A percentile compares a stretch with the other conserved stretches of the same genome.
These are phyloP conservation scores for Apiotrichum akiyoshidainum DNA, from an alignment of 1,284 basidiomycete species.

Conservation along the genomic window DNA sequence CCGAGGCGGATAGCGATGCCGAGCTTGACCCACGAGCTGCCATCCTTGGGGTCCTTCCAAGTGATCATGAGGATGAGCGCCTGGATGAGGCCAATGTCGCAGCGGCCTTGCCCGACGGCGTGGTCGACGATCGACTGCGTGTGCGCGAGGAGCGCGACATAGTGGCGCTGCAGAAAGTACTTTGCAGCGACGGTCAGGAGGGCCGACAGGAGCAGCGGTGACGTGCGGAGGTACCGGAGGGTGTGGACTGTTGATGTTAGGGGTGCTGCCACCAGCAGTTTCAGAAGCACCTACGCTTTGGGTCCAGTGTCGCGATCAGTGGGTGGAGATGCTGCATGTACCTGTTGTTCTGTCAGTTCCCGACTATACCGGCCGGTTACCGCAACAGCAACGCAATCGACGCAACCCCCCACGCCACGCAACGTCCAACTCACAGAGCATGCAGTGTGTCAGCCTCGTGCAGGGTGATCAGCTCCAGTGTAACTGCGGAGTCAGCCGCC, in stretches of 20 bases:
- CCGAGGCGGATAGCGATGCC: constrained; percentile 22
- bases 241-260: constrained; percentile 14
- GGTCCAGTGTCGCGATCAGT: constrained; percentile 21
- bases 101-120: constrained; percentile 4
- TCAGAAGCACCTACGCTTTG: constrained; percentile 15
- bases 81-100: constrained; percentile 19
- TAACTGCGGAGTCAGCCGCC: constrained; percentile 5
- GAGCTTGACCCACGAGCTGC: constrained; percentile 25
- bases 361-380: not conserved
- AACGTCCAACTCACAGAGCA: not conserved
- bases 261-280: not conserved
- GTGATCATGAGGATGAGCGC: constrained; percentile 18
- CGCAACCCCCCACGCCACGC: too few relatives aligned
- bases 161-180: constrained; percentile 13
- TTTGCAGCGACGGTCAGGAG: constrained; percentile 13
- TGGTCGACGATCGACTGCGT: constrained; percentile 13
- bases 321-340: constrained; percentile 20
- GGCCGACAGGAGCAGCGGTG: constrained; percentile 13
- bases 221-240: constrained; percentile 10
- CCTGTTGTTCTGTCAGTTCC: not conserved
- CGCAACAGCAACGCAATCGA: not conserved
- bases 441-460: constrained; percentile 16
- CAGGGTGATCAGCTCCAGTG: constrained; percentile 9
- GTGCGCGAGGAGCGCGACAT: constrained; percentile 10
- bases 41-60: constrained; percentile 23